Percentiles rank a stretch among this genome's conserved stretches.
phyloP scores from a whole-genome alignment of 1,284 basidiomycete genomes.

The Sphaerobolus stellatus region DNA sequence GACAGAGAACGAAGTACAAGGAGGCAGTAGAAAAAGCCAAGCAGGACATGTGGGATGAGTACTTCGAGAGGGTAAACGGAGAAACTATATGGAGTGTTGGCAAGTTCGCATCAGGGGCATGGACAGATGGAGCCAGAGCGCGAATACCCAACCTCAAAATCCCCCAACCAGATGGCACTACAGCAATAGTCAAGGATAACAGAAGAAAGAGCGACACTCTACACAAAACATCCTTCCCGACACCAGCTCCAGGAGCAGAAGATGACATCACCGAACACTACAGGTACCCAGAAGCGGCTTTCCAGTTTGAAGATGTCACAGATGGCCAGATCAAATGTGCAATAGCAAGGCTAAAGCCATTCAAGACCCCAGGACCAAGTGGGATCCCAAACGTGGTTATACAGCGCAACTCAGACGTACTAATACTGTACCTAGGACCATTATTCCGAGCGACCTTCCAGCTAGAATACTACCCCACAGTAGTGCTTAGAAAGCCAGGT shows the following conservation, averaged over 20 bases:
- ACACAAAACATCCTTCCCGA: conserved; percentile 37
- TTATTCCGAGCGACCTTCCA: conserved; percentile 27
- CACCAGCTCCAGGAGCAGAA: conserved; percentile 5
- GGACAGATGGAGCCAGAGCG: conserved; percentile 24
- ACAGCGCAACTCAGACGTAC: conserved; percentile 18
- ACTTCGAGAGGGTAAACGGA: conserved; percentile 22
- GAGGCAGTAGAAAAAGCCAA: conserved; percentile 22
- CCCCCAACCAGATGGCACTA: conserved; percentile 7
- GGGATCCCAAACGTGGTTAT: conserved; percentile 33
- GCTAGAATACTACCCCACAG: conserved; percentile 16
- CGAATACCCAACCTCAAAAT: conserved; percentile 28
- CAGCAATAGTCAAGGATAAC: conserved; percentile 29
- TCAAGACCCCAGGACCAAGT: conserved; percentile 33
- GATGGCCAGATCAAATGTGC: conserved; percentile 16
- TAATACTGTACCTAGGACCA: conserved; percentile 21
- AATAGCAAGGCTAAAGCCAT: conserved; percentile 23
- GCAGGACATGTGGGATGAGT: conserved; percentile 30
- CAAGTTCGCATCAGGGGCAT: conserved; percentile 23
- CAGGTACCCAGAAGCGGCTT: conserved; percentile 23
- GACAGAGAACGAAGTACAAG: conserved; percentile 21
- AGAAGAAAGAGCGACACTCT: conserved; percentile 44
- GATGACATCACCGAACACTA: conserved; percentile 11
- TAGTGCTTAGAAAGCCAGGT: conserved; percentile 26
- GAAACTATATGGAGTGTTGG: conserved; percentile 29
- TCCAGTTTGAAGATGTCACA: conserved; percentile 15